Conservation (phyloP, 192 early-diverging fungal genomes). For the Gonapodya prolifera region DNA sequence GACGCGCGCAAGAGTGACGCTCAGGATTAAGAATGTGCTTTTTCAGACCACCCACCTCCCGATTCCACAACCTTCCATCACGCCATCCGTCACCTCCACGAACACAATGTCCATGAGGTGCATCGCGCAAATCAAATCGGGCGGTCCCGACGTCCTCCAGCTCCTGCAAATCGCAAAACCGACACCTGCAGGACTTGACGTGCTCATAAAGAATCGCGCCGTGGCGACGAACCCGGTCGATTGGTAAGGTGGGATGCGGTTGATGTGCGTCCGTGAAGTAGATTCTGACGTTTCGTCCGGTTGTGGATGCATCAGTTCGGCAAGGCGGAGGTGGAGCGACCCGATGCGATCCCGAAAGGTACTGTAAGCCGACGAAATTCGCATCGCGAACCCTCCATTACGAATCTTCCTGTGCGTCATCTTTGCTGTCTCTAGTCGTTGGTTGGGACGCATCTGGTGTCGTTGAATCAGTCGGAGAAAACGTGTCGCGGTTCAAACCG, state of each 20-base stretch:
- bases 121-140: neutral
- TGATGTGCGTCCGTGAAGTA: too few species aligned
- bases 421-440: neutral
- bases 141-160: neutral
- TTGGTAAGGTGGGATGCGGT: neutral
- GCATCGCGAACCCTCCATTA: too few species aligned
- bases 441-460: conserved; percentile 1
- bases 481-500: neutral
- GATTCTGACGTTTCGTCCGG: too few species aligned
- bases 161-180: neutral
- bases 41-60: too few species aligned
- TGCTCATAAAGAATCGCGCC: neutral
- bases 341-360: neutral
- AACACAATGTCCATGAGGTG: too few species aligned
- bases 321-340: neutral
- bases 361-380: too few species aligned
- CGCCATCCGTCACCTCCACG: too few species aligned
- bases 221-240: neutral
- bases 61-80: too few species aligned
- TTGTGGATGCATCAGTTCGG: too few species aligned
- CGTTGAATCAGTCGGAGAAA: neutral
- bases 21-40: too few species aligned
- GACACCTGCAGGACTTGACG: neutral
- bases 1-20: too few species aligned
- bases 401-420: neutral